Percentiles rank a stretch among this genome's conserved stretches.
Conservation (phyloP, 257 asterid genomes). For the Dorcoceras hygrometricum region DNA sequence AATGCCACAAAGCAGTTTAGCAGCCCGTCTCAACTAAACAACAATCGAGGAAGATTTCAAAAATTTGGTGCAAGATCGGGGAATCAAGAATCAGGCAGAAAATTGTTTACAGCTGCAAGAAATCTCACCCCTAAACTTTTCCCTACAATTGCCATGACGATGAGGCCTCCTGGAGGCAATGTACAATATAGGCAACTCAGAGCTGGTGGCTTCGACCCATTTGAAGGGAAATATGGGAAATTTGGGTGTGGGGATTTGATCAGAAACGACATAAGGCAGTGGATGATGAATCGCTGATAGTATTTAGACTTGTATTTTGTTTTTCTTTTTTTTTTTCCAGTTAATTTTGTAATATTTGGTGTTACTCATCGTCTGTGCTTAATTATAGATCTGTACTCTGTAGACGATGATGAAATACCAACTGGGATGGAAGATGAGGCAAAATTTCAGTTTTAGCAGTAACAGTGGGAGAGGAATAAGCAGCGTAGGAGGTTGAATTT, state of each 20-base stretch:
- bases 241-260: slow-evolving; percentile 41
- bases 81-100: slow-evolving; percentile 54
- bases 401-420: too few relatives aligned
- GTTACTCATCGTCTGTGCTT: too few relatives aligned
- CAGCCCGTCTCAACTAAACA: slow-evolving; percentile 30
- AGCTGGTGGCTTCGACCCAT: slow-evolving; percentile 31
- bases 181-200: slow-evolving; percentile 57
- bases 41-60: slow-evolving; percentile 26
- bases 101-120: slow-evolving; percentile 50
- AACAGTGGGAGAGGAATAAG: too few relatives aligned
- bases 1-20: slow-evolving; percentile 31
- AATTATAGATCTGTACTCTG: too few relatives aligned
- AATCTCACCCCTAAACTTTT: slow-evolving; percentile 44
- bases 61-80: slow-evolving; percentile 29
- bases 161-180: slow-evolving; percentile 44
- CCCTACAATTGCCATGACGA: slow-evolving; percentile 49
- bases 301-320: too few relatives aligned
- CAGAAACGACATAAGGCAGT: slow-evolving; percentile 62
- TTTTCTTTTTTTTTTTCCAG: too few relatives aligned
- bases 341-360: too few relatives aligned
- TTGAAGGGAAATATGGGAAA: slow-evolving; percentile 27
- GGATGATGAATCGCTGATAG: slow-evolving; percentile 43
- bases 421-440: too few relatives aligned
- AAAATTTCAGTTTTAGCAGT: too few relatives aligned
- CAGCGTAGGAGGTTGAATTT: too few relatives aligned